These are phyloP conservation scores for Sphaerobolus stellatus DNA, from an alignment of 1,284 basidiomycete genomes.

Conservation along the genomic window DNA sequence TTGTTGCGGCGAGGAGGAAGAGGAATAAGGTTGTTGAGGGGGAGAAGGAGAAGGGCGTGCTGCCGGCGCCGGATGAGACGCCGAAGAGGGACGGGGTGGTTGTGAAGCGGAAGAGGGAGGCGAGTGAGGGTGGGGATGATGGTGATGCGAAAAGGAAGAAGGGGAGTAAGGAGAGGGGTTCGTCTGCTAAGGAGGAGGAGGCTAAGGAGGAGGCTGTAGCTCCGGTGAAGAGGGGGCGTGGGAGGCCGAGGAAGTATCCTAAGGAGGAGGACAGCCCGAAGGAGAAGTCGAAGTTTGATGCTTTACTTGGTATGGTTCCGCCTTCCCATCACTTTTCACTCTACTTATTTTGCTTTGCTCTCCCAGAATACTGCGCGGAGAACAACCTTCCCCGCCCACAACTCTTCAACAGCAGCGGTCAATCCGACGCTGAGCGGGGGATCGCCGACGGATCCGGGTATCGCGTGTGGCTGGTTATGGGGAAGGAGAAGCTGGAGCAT, in stretches of 20 bases:
- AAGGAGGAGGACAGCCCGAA: neutral
- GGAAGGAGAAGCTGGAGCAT: constrained; percentile 41
- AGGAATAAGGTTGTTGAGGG: neutral
- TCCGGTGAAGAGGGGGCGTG: neutral
- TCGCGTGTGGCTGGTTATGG: constrained; percentile 46
- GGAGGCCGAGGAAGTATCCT: neutral
- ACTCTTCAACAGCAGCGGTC: constrained; percentile 31
- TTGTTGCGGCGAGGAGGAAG: neutral
- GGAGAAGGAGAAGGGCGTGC: neutral
- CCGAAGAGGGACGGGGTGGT: neutral
- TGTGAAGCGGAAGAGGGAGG: neutral
- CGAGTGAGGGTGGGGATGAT: neutral
- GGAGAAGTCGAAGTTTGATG: neutral
- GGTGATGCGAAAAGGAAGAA: neutral
- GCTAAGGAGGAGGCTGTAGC: neutral
- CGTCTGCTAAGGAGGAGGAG: neutral
- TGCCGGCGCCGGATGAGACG: no score
- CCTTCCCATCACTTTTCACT: neutral
- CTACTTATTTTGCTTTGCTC: neutral
- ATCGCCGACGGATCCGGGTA: constrained; percentile 27
- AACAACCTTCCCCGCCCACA: constrained; percentile 27
- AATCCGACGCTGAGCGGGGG: constrained; percentile 13
- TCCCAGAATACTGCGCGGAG: constrained; percentile 34
- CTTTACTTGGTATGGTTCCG: neutral
- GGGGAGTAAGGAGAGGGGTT: neutral